A percentile compares a stretch with the other conserved stretches of the same genome.
Evolutionary conservation across 768 basidiomycete genomes (phyloP).

Genomic region (Grammothele lineata): DNA sequence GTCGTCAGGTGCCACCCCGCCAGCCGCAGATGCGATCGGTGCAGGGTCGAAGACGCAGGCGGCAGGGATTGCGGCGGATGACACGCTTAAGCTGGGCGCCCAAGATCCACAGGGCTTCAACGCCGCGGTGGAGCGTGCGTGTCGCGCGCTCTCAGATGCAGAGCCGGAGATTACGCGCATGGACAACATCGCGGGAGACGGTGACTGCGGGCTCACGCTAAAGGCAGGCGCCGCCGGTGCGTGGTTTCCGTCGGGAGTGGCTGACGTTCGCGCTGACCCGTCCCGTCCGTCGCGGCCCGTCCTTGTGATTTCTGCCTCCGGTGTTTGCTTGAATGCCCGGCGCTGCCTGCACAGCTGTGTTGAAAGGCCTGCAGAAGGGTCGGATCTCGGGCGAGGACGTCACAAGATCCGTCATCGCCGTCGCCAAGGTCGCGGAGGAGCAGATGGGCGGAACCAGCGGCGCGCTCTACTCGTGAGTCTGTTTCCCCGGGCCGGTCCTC

Average conservation of each 20-base stretch:
- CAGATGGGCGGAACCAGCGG: conserved; percentile 91
- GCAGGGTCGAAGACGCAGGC: conserved; percentile 11
- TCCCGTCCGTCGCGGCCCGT: too few species aligned
- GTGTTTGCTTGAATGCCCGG: neutral
- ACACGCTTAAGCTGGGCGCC: conserved; percentile 27
- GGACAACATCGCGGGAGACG: conserved; percentile 92
- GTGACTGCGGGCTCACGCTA: conserved; percentile 68
- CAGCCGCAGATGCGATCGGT: conserved; percentile 24
- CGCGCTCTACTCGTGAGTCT: conserved; percentile 80
- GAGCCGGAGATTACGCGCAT: conserved; percentile 89
- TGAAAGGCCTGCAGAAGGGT: conserved; percentile 51
- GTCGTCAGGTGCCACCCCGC: conserved; percentile 44
- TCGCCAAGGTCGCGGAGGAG: conserved; percentile 75
- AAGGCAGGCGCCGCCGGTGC: conserved; percentile 74
- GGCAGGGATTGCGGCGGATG: conserved; percentile 1
- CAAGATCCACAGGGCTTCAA: conserved; percentile 49
- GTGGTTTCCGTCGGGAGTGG: conserved; percentile 10
- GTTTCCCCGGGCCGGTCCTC: too few species aligned
- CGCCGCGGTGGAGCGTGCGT: conserved; percentile 52
- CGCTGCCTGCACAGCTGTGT: conserved; percentile 42
- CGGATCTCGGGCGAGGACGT: conserved; percentile 61
- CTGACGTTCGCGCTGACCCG: neutral
- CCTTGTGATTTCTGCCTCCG: too few species aligned
- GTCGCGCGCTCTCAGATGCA: conserved; percentile 62
- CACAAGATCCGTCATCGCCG: conserved; percentile 56